Conservation (phyloP, 2,329 filamentous ascomycete species). For the Aspergillus pseudoglaucus region DNA sequence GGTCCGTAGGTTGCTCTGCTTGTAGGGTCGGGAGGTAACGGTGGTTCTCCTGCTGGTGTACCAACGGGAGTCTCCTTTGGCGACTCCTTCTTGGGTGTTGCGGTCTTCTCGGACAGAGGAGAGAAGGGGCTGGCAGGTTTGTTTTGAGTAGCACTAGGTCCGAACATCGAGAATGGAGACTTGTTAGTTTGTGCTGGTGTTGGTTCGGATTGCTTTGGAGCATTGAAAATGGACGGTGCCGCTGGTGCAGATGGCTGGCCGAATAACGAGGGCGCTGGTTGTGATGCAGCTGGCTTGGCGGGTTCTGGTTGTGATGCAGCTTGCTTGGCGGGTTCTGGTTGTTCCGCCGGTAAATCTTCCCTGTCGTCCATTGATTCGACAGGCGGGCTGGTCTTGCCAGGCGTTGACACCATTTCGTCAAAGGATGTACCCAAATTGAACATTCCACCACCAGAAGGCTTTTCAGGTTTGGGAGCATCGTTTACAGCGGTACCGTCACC, state of each 20-base stretch:
- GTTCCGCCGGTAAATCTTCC: constrained; percentile 21
- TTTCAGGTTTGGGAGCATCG: constrained; percentile 35
- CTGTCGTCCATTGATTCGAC: constrained; percentile 33
- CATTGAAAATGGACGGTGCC: constrained; percentile 25
- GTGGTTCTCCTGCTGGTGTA: constrained; percentile 27
- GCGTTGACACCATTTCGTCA: constrained; percentile 33
- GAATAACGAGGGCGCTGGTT: constrained; percentile 18
- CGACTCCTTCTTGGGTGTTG: constrained; percentile 28
- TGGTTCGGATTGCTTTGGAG: constrained; percentile 19
- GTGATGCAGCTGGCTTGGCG: constrained; percentile 17
- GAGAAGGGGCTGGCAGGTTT: constrained; percentile 24
- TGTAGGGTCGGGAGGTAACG: constrained; percentile 43
- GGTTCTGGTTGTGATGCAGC: constrained; percentile 12
- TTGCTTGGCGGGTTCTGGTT: constrained; percentile 14
- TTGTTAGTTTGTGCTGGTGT: constrained; percentile 23
- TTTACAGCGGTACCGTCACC: constrained; percentile 34
- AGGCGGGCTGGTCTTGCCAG: constrained; percentile 26
- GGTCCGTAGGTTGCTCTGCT: constrained; percentile 41
- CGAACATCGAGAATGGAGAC: constrained; percentile 26
- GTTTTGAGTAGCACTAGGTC: constrained; percentile 17
- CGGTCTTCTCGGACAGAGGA: constrained; percentile 27
- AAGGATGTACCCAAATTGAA: constrained; percentile 37
- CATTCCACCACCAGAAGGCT: constrained; percentile 18
- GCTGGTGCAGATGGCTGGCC: constrained; percentile 22
- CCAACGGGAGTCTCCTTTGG: constrained; percentile 20